A percentile compares a stretch with the other conserved stretches of the same genome.
These are phyloP conservation scores for Trichophyton simii DNA, from an alignment of 2,329 filamentous ascomycete genomes.

Conservation along the genomic window DNA sequence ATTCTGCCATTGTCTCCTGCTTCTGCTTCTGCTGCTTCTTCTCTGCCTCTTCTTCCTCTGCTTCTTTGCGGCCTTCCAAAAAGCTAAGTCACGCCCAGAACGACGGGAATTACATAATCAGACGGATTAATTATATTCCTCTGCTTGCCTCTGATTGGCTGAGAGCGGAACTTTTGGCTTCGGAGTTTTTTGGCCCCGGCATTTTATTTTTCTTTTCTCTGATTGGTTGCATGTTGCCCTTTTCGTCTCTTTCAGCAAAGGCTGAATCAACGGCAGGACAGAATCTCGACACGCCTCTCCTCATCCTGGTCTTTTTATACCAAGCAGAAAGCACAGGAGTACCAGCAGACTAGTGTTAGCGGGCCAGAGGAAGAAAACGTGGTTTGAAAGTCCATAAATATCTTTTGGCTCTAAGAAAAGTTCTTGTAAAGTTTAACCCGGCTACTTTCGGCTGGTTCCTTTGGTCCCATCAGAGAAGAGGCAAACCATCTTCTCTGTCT, in stretches of 20 bases:
- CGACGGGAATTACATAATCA: neutral
- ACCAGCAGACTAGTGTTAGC: neutral
- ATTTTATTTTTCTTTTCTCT: neutral
- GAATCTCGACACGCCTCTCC: neutral
- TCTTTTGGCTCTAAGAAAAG: neutral
- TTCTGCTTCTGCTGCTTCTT: neutral
- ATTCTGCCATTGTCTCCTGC: conserved; percentile 20
- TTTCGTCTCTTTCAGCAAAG: too few relatives aligned
- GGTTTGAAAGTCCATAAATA: neutral
- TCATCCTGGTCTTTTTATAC: neutral
- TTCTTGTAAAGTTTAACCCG: neutral
- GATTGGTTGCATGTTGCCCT: neutral
- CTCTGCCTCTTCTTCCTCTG: neutral
- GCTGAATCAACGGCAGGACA: too few relatives aligned
- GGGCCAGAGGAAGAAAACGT: neutral
- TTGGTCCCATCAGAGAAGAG: neutral
- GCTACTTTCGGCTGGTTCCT: neutral
- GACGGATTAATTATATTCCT: neutral
- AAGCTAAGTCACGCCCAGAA: neutral
- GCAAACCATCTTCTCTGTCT: neutral
- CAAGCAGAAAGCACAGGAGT: neutral
- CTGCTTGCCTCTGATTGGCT: neutral
- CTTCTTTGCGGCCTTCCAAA: neutral
- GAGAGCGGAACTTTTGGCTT: neutral
- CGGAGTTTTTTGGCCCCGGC: neutral